phyloP scores from a whole-genome alignment of 345 rosid genomes.

The Salix exigua region DNA sequence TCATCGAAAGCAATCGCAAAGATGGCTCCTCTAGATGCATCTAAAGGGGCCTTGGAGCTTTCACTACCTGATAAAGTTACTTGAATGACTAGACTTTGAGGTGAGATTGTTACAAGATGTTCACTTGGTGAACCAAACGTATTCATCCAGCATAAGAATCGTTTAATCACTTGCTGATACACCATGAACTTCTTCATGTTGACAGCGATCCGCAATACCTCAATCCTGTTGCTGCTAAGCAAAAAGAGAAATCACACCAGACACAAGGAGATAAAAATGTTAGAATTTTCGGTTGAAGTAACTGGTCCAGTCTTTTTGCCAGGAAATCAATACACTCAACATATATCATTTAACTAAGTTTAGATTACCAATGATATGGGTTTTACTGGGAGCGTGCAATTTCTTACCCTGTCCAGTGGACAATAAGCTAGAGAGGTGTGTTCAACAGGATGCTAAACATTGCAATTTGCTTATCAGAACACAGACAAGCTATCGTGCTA shows the following conservation, averaged over 20 bases:
- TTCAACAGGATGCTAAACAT: neutral
- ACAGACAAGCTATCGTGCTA: neutral
- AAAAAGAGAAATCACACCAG: neutral
- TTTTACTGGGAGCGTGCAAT: neutral
- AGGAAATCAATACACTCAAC: neutral
- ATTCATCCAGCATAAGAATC: neutral
- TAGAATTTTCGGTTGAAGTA: neutral
- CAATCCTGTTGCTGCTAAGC: neutral
- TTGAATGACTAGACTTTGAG: neutral
- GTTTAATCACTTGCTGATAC: neutral
- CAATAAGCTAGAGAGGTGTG: neutral
- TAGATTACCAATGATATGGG: neutral
- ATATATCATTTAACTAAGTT: neutral
- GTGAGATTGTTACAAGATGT: neutral
- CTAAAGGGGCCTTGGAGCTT: neutral
- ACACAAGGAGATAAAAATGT: neutral
- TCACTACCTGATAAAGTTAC: slow-evolving; percentile 10
- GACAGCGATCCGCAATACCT: neutral
- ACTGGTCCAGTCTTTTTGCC: neutral
- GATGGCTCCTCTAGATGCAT: neutral
- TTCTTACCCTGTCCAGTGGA: neutral
- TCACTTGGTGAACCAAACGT: neutral
- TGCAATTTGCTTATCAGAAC: neutral
- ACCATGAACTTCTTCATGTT: neutral
- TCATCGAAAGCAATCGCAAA: slow-evolving; percentile 12